These are phyloP conservation scores for Dioscorea cayenensis DNA, from an alignment of 116 monocot genomes.

Conservation along the genomic window DNA sequence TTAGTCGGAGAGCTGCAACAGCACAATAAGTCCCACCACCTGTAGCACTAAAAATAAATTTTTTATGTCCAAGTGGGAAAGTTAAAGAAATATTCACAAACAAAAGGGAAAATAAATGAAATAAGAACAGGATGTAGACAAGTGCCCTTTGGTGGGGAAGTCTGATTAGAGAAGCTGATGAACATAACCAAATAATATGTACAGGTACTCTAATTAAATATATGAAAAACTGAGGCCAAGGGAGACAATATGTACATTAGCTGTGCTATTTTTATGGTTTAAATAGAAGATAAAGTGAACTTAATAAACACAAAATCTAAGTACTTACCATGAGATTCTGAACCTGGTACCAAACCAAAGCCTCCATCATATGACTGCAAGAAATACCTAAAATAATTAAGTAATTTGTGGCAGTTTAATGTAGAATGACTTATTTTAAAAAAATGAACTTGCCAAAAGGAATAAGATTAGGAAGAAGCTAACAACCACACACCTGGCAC, in stretches of 20 bases:
- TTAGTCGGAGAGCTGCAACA: conserved; percentile 75
- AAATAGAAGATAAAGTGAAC: too few relatives aligned
- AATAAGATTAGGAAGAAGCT: neutral
- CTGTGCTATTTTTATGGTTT: too few relatives aligned
- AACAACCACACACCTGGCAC: conserved; percentile 57
- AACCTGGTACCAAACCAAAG: conserved; percentile 86
- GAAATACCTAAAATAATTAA: neutral
- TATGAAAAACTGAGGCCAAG: too few relatives aligned
- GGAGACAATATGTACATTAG: too few relatives aligned
- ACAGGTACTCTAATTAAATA: too few relatives aligned
- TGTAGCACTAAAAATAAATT: conserved; percentile 20
- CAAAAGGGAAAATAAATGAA: neutral
- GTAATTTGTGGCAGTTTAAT: neutral
- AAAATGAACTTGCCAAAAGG: neutral
- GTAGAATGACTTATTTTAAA: neutral
- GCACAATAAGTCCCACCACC: conserved; percentile 96
- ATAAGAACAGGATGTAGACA: too few relatives aligned
- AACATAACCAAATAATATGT: too few relatives aligned
- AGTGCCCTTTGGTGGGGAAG: too few relatives aligned
- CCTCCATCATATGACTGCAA: conserved; percentile 98
- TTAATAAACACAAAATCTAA: too few relatives aligned
- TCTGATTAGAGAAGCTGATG: too few relatives aligned
- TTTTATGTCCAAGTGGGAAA: too few relatives aligned
- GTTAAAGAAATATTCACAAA: too few relatives aligned
- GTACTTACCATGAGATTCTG: conserved; percentile 96